Percentiles rank a stretch among this genome's conserved stretches.
Evolutionary conservation across 176 grass and related monocot species (phyloP).

Genomic region (Avena atlantica): DNA sequence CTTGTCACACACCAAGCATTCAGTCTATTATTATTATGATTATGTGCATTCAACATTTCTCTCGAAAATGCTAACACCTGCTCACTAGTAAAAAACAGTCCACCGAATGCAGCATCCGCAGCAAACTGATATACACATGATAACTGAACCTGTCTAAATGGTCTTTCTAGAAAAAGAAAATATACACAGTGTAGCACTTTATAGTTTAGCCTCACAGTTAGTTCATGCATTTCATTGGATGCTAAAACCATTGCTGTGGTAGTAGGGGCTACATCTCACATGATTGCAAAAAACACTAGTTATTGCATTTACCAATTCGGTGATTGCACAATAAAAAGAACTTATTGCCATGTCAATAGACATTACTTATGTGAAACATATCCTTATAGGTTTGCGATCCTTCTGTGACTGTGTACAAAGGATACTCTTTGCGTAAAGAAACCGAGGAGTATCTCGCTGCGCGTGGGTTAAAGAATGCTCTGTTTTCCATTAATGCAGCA

Average conservation of each 20-base stretch:
- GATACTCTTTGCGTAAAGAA: constrained; percentile 69
- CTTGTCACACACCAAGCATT: neutral
- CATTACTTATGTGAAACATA: constrained; percentile 6
- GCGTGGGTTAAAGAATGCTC: constrained; percentile 60
- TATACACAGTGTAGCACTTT: neutral
- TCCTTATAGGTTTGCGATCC: constrained; percentile 63
- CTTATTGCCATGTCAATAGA: neutral
- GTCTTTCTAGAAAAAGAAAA: neutral
- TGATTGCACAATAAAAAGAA: neutral
- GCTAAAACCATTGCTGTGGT: neutral
- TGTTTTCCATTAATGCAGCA: constrained; percentile 62
- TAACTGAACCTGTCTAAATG: neutral
- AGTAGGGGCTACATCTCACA: neutral
- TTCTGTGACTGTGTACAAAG: constrained; percentile 80
- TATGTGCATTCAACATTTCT: neutral
- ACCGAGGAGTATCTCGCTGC: constrained; percentile 69
- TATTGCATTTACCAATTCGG: neutral
- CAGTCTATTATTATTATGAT: neutral
- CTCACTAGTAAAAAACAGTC: neutral
- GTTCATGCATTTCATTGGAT: neutral
- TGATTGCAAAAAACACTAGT: neutral
- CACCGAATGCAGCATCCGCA: neutral
- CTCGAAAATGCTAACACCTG: neutral
- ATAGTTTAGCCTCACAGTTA: neutral
- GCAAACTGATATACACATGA: neutral